Conservation (phyloP, 2,329 filamentous ascomycete species). For the Venturia carpophila region DNA sequence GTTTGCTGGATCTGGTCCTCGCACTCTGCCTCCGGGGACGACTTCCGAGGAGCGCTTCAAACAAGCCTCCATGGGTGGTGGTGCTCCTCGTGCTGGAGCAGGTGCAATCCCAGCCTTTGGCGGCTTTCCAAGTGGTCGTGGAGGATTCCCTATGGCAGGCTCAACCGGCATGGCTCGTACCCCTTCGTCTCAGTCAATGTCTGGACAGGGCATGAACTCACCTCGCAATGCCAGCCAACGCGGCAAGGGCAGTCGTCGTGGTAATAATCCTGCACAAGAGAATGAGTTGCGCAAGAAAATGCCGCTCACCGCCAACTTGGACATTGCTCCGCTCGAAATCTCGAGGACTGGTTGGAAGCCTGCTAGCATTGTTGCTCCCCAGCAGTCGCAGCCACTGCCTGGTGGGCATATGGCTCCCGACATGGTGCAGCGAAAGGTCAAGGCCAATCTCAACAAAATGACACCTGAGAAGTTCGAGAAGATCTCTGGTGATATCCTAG, state of each 20-base stretch:
- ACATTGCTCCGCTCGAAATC: constrained; percentile 69
- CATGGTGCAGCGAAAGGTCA: constrained; percentile 97
- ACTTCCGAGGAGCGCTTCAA: constrained; percentile 67
- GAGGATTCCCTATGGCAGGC: constrained; percentile 53
- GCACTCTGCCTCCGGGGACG: constrained; percentile 65
- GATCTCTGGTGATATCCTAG: constrained; percentile 86
- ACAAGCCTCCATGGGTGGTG: constrained; percentile 26
- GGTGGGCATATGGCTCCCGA: constrained; percentile 69
- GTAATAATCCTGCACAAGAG: constrained; percentile 48
- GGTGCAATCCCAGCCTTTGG: constrained; percentile 14
- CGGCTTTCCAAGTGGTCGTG: constrained; percentile 49
- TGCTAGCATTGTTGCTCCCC: constrained; percentile 48
- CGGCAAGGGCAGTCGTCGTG: constrained; percentile 56
- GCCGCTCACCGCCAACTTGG: constrained; percentile 78
- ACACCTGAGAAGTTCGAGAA: constrained; percentile 97
- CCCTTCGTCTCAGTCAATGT: constrained; percentile 50
- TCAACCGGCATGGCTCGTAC: constrained; percentile 58
- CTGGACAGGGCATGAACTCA: constrained; percentile 57
- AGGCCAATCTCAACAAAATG: constrained; percentile 99
- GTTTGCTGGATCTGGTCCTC: constrained; percentile 49
- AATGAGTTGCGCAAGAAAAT: constrained; percentile 73
- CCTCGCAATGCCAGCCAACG: constrained; percentile 59
- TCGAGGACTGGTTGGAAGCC: constrained; percentile 86
- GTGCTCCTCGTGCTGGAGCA: constrained; percentile 23
- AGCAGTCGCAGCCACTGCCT: constrained; percentile 23